Base-by-base conservation (phyloP, 371 early-diverging fungal genomes). In the Dichotomocladium elegans region DNA sequence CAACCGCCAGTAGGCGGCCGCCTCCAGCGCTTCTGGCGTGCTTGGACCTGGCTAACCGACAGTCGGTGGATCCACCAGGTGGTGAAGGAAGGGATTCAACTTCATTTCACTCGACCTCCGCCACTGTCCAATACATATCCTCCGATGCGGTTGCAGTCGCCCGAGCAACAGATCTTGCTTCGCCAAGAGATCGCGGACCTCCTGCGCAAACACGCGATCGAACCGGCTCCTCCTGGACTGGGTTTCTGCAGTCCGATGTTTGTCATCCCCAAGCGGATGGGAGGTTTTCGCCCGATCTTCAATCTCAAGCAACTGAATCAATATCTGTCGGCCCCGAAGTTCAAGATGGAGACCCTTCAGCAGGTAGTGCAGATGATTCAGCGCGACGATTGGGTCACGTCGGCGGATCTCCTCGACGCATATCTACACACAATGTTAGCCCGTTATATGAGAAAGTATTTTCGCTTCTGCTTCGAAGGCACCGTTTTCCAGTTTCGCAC, bases 321-420 rank as follows among this genome's bases (percentile, higher is more conserved):
- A 24, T 47, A 33, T 50, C 19, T 62, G 24, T 1, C 14, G 3
- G 21, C 53, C 3, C 55, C 27, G 0, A 45, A 57, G 15, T 69
- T 69, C 63, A 61, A 60, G 33, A 64, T 61, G 66, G 64, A 65
- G 15, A 55, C 56, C 1, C 15, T 64, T 0, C 29, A 51, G 26
- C 41, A 47, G 19, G 55, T 63, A 4, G 55, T 55, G 19, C 24
- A 35, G 22, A 19, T 66, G 53, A 17, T 64, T 19, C n/a, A 27
- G 10, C 53, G 30, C 19, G 41, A 57, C 47, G 66, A 66, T 42
- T 64, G 11, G 21, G 12, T 55, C 1, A 47, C 52, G 1, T 41
- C 42, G 0, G 29, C 51, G 15, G 61, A 61, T 26, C 48, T 61
- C 4, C 17, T 37, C 0, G 55, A 61, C 28, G 51, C 51, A 5